These are phyloP conservation scores for Buxus sempervirens DNA, from an alignment of 164 flowering plant species.

Conservation along the genomic window DNA sequence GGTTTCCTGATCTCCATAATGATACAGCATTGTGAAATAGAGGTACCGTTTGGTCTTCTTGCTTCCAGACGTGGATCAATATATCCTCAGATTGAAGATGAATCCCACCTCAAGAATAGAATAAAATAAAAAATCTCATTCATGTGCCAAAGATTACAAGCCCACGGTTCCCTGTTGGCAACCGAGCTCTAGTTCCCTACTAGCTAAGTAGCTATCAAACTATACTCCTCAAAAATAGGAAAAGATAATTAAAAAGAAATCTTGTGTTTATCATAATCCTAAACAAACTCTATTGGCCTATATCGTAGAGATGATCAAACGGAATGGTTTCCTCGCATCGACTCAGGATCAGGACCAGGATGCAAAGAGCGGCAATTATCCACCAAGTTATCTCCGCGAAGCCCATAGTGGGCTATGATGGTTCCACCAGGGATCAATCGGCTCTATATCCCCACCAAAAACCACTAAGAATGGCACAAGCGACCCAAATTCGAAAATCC, in stretches of 20 bases:
- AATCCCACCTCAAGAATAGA: too few species aligned
- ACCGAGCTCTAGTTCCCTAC: too few species aligned
- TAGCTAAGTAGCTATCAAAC: too few species aligned
- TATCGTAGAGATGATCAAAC: slow-evolving; percentile 57
- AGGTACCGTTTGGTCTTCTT: slow-evolving; percentile 2
- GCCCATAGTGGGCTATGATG: slow-evolving; percentile 89
- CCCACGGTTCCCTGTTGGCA: too few species aligned
- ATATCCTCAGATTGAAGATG: too few species aligned
- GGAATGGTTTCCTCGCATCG: slow-evolving; percentile 51
- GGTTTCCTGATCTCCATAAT: background rate
- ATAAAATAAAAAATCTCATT: too few species aligned
- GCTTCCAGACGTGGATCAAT: too few species aligned
- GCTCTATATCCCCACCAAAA: slow-evolving; percentile 66
- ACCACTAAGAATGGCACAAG: slow-evolving; percentile 72
- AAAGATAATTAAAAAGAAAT: too few species aligned
- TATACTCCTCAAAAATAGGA: too few species aligned
- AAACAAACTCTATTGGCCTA: too few species aligned
- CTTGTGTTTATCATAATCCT: too few species aligned
- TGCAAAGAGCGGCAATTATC: slow-evolving; percentile 74
- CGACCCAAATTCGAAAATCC: slow-evolving; percentile 81
- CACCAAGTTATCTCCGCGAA: slow-evolving; percentile 73
- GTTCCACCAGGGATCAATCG: slow-evolving; percentile 79
- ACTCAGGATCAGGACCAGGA: slow-evolving; percentile 83
- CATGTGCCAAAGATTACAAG: too few species aligned
- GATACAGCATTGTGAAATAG: background rate